These are phyloP conservation scores for Pseudogymnoascus sp. DNA, from an alignment of 2,329 filamentous ascomycete species.

Conservation along the genomic window DNA sequence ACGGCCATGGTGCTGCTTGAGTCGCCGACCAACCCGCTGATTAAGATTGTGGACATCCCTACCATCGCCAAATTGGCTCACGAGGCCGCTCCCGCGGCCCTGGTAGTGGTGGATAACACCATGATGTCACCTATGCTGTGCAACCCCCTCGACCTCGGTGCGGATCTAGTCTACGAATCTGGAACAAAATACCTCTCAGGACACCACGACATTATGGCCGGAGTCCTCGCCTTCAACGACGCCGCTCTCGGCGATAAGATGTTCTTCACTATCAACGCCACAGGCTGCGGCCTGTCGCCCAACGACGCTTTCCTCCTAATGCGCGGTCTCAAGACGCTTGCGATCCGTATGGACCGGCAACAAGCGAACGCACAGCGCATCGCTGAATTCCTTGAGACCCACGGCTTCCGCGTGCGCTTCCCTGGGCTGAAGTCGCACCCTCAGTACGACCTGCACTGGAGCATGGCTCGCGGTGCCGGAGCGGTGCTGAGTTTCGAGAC, in stretches of 20 bases:
- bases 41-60: slow-evolving; percentile 93
- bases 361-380: slow-evolving; percentile 86
- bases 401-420: slow-evolving; percentile 91
- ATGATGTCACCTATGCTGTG: slow-evolving; percentile 95
- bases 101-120: slow-evolving; percentile 95
- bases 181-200: slow-evolving; percentile 97
- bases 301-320: slow-evolving; percentile 96
- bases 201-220: slow-evolving; percentile 98
- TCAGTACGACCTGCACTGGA: slow-evolving; percentile 93
- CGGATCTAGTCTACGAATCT: slow-evolving; percentile 94
- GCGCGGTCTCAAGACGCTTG: slow-evolving; percentile 90
- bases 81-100: slow-evolving; percentile 63
- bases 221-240: slow-evolving; percentile 88
- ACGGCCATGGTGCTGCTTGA: slow-evolving; percentile 94
- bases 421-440: slow-evolving; percentile 90
- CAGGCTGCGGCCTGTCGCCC: slow-evolving; percentile 85
- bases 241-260: slow-evolving; percentile 73
- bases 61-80: slow-evolving; percentile 71
- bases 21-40: slow-evolving; percentile 93
- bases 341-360: slow-evolving; percentile 98
- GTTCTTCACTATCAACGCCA: slow-evolving; percentile 95
- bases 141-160: slow-evolving; percentile 88
- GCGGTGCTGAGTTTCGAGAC: slow-evolving; percentile 96
- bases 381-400: slow-evolving; percentile 81
- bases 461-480: slow-evolving; percentile 86